Evolutionary conservation across 1,284 basidiomycete species (phyloP).

Genomic region (Trichosporon asahii): DNA sequence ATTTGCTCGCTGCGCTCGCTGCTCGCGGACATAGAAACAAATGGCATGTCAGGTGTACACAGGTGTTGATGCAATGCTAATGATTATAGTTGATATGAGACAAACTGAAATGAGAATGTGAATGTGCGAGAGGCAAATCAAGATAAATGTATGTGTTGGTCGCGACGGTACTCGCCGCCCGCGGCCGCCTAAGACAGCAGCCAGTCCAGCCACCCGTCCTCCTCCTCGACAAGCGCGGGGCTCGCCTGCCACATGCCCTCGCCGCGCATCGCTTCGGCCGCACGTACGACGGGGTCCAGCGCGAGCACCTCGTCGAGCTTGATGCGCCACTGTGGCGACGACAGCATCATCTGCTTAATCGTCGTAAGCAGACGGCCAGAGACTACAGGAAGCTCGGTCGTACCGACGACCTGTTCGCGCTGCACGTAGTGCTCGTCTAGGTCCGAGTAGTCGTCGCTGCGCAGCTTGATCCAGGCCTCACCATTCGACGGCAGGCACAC

Average conservation of each 20-base stretch:
- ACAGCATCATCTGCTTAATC: conserved; percentile 73
- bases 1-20: too few relatives aligned
- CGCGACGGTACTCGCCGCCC: not conserved
- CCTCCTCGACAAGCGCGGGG: conserved; percentile 29
- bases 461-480: conserved; percentile 88
- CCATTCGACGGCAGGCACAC: conserved; percentile 84
- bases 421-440: conserved; percentile 58
- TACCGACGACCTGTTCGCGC: conserved; percentile 19
- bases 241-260: conserved; percentile 18
- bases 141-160: too few relatives aligned
- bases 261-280: conserved; percentile 48
- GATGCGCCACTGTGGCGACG: conserved; percentile 62
- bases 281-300: conserved; percentile 62
- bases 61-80: not conserved
- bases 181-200: conserved; percentile 2
- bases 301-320: conserved; percentile 59
- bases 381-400: conserved; percentile 44
- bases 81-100: conserved; percentile 3
- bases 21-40: not conserved
- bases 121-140: not conserved
- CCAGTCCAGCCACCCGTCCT: conserved; percentile 21
- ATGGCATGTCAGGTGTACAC: not conserved
- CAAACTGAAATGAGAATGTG: not conserved
- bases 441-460: conserved; percentile 86
- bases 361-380: conserved; percentile 65